Conservation (phyloP, 2,329 filamentous ascomycete genomes). For the Clarireedia paspali region DNA sequence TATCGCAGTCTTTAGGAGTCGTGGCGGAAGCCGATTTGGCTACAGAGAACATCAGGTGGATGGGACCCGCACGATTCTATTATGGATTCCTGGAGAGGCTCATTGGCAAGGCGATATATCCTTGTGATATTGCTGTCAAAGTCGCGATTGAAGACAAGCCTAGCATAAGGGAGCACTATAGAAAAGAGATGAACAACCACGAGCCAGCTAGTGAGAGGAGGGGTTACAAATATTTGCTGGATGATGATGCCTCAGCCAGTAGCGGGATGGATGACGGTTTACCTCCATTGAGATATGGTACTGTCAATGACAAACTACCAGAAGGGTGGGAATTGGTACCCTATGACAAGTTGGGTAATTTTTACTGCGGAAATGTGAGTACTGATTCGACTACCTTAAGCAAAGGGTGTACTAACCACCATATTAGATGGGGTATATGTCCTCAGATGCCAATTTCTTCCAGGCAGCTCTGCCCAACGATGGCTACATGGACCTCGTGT, state of each 20-base stretch:
- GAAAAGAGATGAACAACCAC: constrained; percentile 33
- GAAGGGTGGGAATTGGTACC: constrained; percentile 67
- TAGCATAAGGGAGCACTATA: constrained; percentile 67
- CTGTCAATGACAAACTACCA: constrained; percentile 68
- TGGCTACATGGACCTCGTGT: constrained; percentile 78
- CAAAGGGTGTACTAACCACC: background rate
- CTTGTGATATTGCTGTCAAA: constrained; percentile 81
- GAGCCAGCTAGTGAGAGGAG: constrained; percentile 24
- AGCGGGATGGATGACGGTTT: constrained; percentile 42
- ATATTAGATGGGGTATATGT: constrained; percentile 80
- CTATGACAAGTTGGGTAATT: constrained; percentile 76
- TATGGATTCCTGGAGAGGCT: constrained; percentile 75
- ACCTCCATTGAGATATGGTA: constrained; percentile 71
- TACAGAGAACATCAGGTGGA: constrained; percentile 88
- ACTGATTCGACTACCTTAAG: background rate
- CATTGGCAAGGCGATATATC: constrained; percentile 70
- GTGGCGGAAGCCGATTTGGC: constrained; percentile 84
- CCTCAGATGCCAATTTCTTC: constrained; percentile 81
- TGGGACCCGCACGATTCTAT: constrained; percentile 80
- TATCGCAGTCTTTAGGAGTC: constrained; percentile 84
- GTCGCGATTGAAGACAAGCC: constrained; percentile 71
- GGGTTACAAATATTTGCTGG: constrained; percentile 24
- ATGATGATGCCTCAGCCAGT: constrained; percentile 28
- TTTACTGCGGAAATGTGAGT: constrained; percentile 82
- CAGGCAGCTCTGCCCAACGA: constrained; percentile 74